Conservation (phyloP, 345 rosid species). For the Salix brachista region DNA sequence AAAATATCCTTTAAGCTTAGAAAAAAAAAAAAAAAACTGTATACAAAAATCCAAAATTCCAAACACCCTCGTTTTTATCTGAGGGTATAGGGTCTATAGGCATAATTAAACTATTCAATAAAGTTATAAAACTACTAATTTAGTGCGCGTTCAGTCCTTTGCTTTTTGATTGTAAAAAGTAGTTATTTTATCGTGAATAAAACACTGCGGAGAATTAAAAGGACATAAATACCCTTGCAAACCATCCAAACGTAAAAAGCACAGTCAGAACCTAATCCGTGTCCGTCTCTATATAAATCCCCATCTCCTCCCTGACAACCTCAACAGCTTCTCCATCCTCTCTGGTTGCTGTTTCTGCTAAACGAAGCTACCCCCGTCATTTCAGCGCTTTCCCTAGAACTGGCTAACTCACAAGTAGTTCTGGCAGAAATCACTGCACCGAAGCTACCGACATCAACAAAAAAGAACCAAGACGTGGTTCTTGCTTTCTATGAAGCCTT, state of each 20-base stretch:
- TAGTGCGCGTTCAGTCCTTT: no score
- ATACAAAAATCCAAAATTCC: no score
- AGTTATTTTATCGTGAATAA: no score
- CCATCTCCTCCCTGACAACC: background rate
- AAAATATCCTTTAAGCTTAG: no score
- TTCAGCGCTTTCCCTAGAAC: constrained; percentile 42
- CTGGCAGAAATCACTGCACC: constrained; percentile 50
- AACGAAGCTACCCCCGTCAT: background rate
- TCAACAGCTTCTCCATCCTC: background rate
- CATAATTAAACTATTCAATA: no score
- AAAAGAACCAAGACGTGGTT: constrained; percentile 71
- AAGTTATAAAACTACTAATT: no score
- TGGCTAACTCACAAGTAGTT: constrained; percentile 60
- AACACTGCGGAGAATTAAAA: background rate
- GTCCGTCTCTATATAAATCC: constrained; percentile 17
- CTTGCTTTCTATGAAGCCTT: constrained; percentile 84
- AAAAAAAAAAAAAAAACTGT: no score
- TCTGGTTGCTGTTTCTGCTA: background rate
- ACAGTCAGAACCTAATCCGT: background rate
- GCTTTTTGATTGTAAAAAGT: no score
- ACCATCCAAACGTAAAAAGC: background rate
- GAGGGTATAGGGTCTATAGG: no score
- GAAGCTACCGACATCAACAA: background rate
- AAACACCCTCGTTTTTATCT: no score
- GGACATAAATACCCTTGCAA: background rate